Percentiles rank a stretch among this genome's conserved stretches.
Evolutionary conservation across 1,139 yeast species (phyloP).

Genomic region (Saccharomycopsis hybrid): DNA sequence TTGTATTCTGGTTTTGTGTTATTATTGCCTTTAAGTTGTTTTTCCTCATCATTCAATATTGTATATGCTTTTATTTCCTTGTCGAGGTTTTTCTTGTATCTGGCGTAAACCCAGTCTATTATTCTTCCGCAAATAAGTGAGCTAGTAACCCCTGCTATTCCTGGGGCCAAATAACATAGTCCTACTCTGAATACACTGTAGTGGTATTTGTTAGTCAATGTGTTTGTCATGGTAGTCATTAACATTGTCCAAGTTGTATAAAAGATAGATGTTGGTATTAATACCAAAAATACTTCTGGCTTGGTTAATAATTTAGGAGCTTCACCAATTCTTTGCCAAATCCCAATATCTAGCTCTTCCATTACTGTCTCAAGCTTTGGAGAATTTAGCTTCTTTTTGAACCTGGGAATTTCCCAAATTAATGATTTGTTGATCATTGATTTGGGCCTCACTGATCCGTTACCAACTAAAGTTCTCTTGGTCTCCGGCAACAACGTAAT

Average conservation of each 20-base stretch:
- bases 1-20: slow-evolving; percentile 21
- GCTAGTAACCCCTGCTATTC: slow-evolving; percentile 51
- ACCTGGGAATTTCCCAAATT: slow-evolving; percentile 3
- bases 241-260: slow-evolving; percentile 68
- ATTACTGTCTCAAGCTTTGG: background rate
- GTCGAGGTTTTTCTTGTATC: slow-evolving; percentile 21
- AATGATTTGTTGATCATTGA: slow-evolving; percentile 38
- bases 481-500: slow-evolving; percentile 62
- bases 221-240: slow-evolving; percentile 56
- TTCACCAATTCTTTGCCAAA: slow-evolving; percentile 36
- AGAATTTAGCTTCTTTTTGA: background rate
- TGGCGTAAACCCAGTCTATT: slow-evolving; percentile 40
- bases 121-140: slow-evolving; percentile 42
- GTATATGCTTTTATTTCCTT: too few species aligned
- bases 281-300: slow-evolving; percentile 31
- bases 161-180: slow-evolving; percentile 53
- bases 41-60: background rate
- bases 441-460: slow-evolving; percentile 48
- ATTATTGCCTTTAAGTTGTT: background rate
- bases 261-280: slow-evolving; percentile 53
- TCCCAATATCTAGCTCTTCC: slow-evolving; percentile 1
- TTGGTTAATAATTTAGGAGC: slow-evolving; percentile 37
- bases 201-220: slow-evolving; percentile 42
- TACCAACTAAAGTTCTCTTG: slow-evolving; percentile 59
- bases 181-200: slow-evolving; percentile 53